Evolutionary conservation across 2,329 filamentous ascomycete species (phyloP), one percentile per base, ranked within the genome.

Genomic region (Eutypella sp.): DNA sequence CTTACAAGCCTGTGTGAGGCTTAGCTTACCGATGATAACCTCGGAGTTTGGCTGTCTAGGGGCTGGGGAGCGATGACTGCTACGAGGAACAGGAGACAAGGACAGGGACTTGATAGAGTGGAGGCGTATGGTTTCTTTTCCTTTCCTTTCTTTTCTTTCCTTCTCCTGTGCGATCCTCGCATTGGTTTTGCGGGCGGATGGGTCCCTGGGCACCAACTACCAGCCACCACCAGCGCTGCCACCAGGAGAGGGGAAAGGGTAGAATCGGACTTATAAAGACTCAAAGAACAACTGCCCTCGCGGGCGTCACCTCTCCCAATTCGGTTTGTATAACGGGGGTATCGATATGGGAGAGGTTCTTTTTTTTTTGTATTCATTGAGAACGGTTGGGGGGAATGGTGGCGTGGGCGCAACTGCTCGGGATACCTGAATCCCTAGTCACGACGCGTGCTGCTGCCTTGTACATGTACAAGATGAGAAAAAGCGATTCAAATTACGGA

Each of bases 151-250:
- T 29, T 15, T 33, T 33, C 29, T 33, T n/a, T 15, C 29, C 16
- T 33, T 11, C 16, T n/a, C 11, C 47, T 60, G 57, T 59, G 57
- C 49, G 56, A 59, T 54, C 53, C 53, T 57, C 58, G 48, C 47
- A n/a, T n/a, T n/a, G n/a, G n/a, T n/a, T n/a, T n/a, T n/a, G n/a
- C n/a, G n/a, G n/a, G n/a, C n/a, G n/a, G n/a, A n/a, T n/a, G 54
- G 50, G 60, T 61, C 60, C 59, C 59, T 57, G 53, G 55, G 56
- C 52, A 49, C 44, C 47, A n/a, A n/a, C 5, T 15, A 33, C n/a
- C n/a, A n/a, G n/a, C n/a, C n/a, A n/a, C n/a, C n/a, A n/a, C n/a
- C n/a, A n/a, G n/a, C n/a, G n/a, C n/a, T n/a, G n/a, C n/a, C n/a
- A n/a, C n/a, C n/a, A n/a, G 29, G 39, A 50, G 46, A 46, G 50